phyloP scores from a whole-genome alignment of 441 rosid genomes.

The Macaranga tanarius region DNA sequence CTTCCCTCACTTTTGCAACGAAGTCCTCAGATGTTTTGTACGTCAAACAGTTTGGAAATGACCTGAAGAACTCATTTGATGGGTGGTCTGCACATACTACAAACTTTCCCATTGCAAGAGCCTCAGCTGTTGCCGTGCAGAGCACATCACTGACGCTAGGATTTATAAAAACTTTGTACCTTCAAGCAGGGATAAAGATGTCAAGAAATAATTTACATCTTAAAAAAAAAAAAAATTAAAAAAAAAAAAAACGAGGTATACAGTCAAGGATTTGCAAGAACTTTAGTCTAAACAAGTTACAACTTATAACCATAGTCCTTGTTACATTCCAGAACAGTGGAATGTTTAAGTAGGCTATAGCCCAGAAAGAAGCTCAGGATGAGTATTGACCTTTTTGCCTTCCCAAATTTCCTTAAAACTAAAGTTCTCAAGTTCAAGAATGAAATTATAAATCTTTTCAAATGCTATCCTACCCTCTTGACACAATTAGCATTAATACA shows the following conservation, averaged over 20 bases:
- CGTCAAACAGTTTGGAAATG: conserved; percentile 91
- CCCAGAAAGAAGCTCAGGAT: conserved; percentile 4
- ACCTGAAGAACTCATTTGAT: conserved; percentile 91
- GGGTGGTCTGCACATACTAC: conserved; percentile 97
- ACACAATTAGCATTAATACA: background rate
- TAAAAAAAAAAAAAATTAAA: background rate
- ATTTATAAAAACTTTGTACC: conserved; percentile 98
- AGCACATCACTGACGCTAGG: conserved; percentile 96
- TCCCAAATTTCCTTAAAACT: background rate
- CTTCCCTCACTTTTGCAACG: conserved; percentile 78
- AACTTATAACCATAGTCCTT: background rate
- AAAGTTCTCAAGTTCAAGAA: background rate
- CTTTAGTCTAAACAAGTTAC: background rate
- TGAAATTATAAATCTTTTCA: background rate
- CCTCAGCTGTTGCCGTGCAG: conserved; percentile 98
- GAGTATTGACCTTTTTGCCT: background rate
- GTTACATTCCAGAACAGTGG: background rate
- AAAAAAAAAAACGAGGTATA: background rate
- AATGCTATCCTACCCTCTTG: conserved; percentile 1
- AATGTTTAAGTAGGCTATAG: conserved; percentile 6
- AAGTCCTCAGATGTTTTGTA: conserved; percentile 86
- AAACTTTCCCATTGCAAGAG: conserved; percentile 98
- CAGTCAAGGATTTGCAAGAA: no score
- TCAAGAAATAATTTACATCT: background rate
- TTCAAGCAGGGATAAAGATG: conserved; percentile 35